Conservation (phyloP, 768 basidiomycete species). For the Trametes cubensis region DNA sequence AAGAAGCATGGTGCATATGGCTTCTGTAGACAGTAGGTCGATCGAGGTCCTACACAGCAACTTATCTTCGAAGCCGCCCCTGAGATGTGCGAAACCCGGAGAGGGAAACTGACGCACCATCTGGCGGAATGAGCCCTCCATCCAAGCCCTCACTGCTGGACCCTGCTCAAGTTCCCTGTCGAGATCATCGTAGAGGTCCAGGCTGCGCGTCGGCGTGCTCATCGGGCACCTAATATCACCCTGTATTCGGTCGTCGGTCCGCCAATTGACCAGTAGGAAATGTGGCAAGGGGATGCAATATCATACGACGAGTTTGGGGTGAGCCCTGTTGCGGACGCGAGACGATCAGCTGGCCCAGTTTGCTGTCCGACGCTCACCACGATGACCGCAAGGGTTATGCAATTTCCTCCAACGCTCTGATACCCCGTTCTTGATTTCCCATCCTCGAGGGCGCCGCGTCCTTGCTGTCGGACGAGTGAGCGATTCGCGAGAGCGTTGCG, state of each 20-base stretch:
- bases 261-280: neutral
- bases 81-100: neutral
- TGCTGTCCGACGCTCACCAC: neutral
- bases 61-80: neutral
- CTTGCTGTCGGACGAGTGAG: neutral
- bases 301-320: constrained; percentile 11
- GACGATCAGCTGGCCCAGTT: constrained; percentile 11
- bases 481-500: neutral
- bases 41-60: neutral
- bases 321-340: neutral
- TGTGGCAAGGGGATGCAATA: neutral
- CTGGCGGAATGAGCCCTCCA: neutral
- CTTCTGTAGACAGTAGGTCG: neutral
- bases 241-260: neutral
- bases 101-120: neutral
- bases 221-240: neutral
- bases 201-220: neutral
- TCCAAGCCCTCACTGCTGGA: neutral
- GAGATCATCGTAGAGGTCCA: too few species aligned
- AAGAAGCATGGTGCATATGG: neutral
- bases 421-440: neutral
- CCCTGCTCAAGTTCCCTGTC: neutral
- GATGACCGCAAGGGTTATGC: neutral
- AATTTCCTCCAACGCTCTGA: neutral
- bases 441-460: neutral